Evolutionary conservation across 441 rosid species (phyloP), one percentile per base, ranked within the genome.

Genomic region (Eutrema salsugineum): DNA sequence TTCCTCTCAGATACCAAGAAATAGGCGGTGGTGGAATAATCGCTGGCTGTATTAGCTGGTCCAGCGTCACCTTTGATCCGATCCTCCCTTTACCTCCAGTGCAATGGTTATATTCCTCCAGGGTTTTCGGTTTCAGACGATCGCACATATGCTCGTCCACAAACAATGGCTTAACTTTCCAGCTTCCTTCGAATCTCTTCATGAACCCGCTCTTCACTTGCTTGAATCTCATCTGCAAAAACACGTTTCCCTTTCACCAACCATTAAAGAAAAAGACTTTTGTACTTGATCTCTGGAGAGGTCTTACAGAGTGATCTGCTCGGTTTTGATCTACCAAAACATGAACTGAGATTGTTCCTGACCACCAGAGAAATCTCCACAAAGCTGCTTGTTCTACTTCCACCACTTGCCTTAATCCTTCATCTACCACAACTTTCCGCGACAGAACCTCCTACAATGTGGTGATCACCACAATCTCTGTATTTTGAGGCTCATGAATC

Each of bases 311-410:
- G 78, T 82, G 83, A 78, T 91, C 90, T 66, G 80, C 70, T 66
- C 96, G 81, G 83, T 90, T 86, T 70, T 94, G 97, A 63, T 94
- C 96, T n/a, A 90, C 97, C 63, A 85, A 67, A 71, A 94, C 93
- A 77, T 90, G 90, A 53, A 94, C 99, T 11, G 91, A 86, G 66
- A 94, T 87, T 11, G 92, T 85, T 73, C 97, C 97, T 10, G 99
- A 91, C 95, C 99, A 90, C 97, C 94, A 94, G 8, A 94, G 97
- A 70, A 94, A 94, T 80, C 77, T 91, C 97, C 97, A 94, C 63
- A 83, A 14, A 61, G 97, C 97, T 28, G 99, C 93, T 82, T 94
- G 99, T 63, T 91, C 97, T 49, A 94, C 73, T 61, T 94, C 94
- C 56, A 90, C 97, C 66, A 94, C 85, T 80, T 91, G 97, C 73